Evolutionary conservation across 1,284 basidiomycete species (phyloP), one percentile per base, ranked within the genome.

Genomic region (Leccinum solheimii): DNA sequence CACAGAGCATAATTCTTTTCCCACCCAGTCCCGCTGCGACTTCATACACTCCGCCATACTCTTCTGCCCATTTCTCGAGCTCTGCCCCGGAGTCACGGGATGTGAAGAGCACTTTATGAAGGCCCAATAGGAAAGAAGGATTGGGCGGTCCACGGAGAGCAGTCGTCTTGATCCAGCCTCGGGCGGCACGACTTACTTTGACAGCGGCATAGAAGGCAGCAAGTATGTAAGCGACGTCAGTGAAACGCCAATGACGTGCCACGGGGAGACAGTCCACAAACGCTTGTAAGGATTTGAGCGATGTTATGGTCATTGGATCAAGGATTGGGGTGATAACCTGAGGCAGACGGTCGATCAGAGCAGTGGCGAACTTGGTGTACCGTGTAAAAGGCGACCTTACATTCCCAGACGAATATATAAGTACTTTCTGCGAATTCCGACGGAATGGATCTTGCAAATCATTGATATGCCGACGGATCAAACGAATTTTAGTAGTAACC

Each of bases 31-130:
- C 64, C 0, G 68, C 67, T 1, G 83, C 78, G 23, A 84, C 63
- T 50, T 73, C 66, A 64, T 76, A 86, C 0, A 79, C 82, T 5
- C 77, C 69, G 5, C 86, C 85, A 53, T 84, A 85, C 56, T 81
- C 70, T 10, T 73, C 68, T 0, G 76, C 76, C 78, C 78, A 78
- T 16, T 66, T 61, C 59, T 78, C 77, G 60, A 69, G 74, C 32
- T 71, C 9, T 2, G 53, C 16, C 0, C 63, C 68, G 0, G 66
- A 21, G 51, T 74, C 66, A 2, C 60, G 56, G 7, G 69, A 62
- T 23, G 58, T 52, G 2, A 65, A 2, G 3, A 72, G 8, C 0
- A 43, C 43, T 19, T 62, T 64, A 3, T 63, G 57, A 10, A 70
- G 58, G 5, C 76, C 76, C 54, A 69, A 76, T 32, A 72, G 48